Conservation (phyloP, 2,329 filamentous ascomycete genomes). For the Alternaria triticina region DNA sequence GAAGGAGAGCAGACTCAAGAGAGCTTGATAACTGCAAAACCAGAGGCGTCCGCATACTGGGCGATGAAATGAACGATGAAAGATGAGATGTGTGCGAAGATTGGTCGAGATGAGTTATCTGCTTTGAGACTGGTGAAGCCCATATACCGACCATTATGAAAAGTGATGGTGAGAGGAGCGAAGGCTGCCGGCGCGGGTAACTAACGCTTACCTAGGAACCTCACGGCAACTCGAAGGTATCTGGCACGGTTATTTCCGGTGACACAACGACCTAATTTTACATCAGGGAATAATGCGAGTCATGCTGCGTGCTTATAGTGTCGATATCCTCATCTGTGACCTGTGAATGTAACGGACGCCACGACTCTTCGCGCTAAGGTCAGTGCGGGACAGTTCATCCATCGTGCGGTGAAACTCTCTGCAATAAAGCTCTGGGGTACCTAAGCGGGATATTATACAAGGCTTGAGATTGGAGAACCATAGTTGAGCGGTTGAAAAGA, state of each 20-base stretch:
- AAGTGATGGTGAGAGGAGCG: background rate
- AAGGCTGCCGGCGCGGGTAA: background rate
- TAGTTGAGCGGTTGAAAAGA: background rate
- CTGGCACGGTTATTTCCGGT: background rate
- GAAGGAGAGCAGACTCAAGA: background rate
- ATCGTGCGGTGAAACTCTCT: background rate
- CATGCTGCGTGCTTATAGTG: background rate
- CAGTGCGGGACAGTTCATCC: background rate
- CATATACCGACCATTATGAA: too few relatives aligned
- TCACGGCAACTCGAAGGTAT: background rate
- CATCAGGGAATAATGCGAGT: background rate
- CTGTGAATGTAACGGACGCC: background rate
- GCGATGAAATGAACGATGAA: background rate
- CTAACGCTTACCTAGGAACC: background rate
- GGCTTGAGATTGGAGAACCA: background rate
- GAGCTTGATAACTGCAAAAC: background rate
- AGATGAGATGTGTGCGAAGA: background rate
- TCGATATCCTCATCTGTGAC: background rate
- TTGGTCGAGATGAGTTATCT: background rate
- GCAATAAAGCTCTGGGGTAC: background rate
- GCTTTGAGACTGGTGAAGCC: background rate
- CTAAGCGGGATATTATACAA: background rate
- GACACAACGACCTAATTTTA: background rate
- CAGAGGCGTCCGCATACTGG: background rate
- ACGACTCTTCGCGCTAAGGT: background rate